A percentile compares a stretch with the other conserved stretches of the same genome.
Evolutionary conservation across 192 early-diverging fungal species (phyloP).

Genomic region (Lobulomyces angularis): DNA sequence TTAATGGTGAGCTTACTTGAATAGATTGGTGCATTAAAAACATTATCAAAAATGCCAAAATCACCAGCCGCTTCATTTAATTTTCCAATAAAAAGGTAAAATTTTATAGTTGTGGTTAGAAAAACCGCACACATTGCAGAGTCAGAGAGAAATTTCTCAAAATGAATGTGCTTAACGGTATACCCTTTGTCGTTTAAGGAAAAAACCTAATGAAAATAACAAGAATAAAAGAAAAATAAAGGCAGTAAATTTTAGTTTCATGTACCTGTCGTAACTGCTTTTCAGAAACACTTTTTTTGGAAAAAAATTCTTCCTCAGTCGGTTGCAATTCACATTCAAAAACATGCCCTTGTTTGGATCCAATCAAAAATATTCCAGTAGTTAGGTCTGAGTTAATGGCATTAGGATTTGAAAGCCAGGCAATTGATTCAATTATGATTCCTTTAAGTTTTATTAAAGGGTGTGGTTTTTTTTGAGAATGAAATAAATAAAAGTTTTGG

Average conservation of each 20-base stretch:
- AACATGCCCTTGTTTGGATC: slow-evolving; percentile 67
- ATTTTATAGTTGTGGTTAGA: slow-evolving; percentile 65
- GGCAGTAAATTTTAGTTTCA: slow-evolving; percentile 5
- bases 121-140: slow-evolving; percentile 68
- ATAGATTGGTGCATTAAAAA: slow-evolving; percentile 69
- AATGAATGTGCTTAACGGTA: slow-evolving; percentile 68
- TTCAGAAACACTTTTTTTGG: slow-evolving; percentile 71
- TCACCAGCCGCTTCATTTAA: slow-evolving; percentile 28
- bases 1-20: slow-evolving; percentile 18
- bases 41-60: slow-evolving; percentile 59
- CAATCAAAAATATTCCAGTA: slow-evolving; percentile 74
- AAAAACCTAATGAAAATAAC: slow-evolving; percentile 33
- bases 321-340: slow-evolving; percentile 86
- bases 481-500: slow-evolving; percentile 82
- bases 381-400: slow-evolving; percentile 38
- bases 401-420: slow-evolving; percentile 66
- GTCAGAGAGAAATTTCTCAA: slow-evolving; percentile 65
- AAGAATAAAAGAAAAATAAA: slow-evolving; percentile 2
- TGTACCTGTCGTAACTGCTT: slow-evolving; percentile 54
- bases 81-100: slow-evolving; percentile 83
- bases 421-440: slow-evolving; percentile 73
- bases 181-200: slow-evolving; percentile 51
- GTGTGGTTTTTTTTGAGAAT: slow-evolving; percentile 76
- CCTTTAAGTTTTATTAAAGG: slow-evolving; percentile 67
- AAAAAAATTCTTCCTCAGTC: slow-evolving; percentile 73